Base-by-base conservation (phyloP, 1,284 basidiomycete genomes). In the Cutaneotrichosporon cavernicola region DNA sequence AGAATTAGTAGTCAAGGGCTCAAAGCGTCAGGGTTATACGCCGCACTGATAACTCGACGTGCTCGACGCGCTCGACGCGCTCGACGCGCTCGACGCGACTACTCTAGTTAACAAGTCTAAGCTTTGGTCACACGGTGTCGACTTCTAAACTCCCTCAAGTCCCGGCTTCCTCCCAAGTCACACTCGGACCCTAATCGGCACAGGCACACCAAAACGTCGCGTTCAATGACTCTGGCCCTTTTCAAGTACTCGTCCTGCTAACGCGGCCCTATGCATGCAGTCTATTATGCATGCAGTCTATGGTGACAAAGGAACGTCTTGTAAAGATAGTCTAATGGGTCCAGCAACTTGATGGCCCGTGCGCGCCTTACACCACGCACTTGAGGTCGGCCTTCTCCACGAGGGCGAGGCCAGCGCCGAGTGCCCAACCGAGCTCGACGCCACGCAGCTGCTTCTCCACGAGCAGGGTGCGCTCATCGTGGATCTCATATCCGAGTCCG, bases 351-450 rank as follows among this genome's bases (percentile, higher is more conserved):
- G 43, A 7, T 13, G 43, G 18, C 18, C 43, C 18, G 14, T 26
- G 34, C 16, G 21, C 26, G 30, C 40, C 47, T 58, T 70, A 81
- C 30, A 74, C 76, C 10, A 73, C 71, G 64, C 80, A 81, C 53
- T 72, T 78, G 64, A 81, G 70, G 52, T 76, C 72, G 26, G 80
- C 78, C 65, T 80, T 80, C 62, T 80, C 75, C 18, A 82, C 73
- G 69, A 91, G 84, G 36, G 87, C 87, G 72, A 93, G 85, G 62
- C 88, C 88, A 14, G 92, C 93, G 21, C 92, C 92, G 30, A 97
- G 81, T 70, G 88, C 90, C 96, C 96, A 99, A 9, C 97, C 96
- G 63, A 99, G 82, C 85, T 98, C 97, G 5, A 94, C 95, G 7
- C 89, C 92, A 31, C 85, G 85, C 55, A 99, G 85, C 85, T 91